Percentiles rank a stretch among this genome's conserved stretches.
phyloP scores from a whole-genome alignment of 176 grass and related monocot genomes.

The Bonia amplexicaulis region DNA sequence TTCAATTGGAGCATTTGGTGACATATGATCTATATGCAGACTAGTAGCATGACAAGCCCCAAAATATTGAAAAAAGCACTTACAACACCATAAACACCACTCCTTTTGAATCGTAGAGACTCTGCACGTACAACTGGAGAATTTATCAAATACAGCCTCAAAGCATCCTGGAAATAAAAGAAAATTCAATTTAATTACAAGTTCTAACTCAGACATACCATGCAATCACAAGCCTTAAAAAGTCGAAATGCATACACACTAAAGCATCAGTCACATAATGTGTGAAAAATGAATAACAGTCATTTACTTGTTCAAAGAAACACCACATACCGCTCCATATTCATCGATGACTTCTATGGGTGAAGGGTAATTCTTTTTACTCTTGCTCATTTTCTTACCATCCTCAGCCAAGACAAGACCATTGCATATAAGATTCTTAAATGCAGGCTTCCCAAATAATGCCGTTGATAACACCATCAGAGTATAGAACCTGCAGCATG shows the following conservation, averaged over 20 bases:
- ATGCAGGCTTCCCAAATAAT: slow-evolving; percentile 96
- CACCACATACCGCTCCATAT: slow-evolving; percentile 79
- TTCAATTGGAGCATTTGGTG: neutral
- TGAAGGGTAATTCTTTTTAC: slow-evolving; percentile 91
- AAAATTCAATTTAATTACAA: neutral
- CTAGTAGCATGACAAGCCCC: neutral
- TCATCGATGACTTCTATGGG: slow-evolving; percentile 73
- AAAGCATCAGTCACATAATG: neutral
- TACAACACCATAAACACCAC: slow-evolving; percentile 92
- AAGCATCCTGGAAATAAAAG: slow-evolving; percentile 73
- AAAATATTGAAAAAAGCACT: slow-evolving; percentile 35
- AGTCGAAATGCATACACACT: neutral
- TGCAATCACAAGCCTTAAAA: neutral
- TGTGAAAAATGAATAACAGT: neutral
- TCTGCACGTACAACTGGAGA: slow-evolving; percentile 96
- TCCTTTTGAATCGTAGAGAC: slow-evolving; percentile 83
- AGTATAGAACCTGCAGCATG: slow-evolving; percentile 87
- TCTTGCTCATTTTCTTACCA: slow-evolving; percentile 99
- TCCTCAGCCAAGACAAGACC: slow-evolving; percentile 97
- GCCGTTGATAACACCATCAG: slow-evolving; percentile 96
- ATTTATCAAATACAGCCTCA: slow-evolving; percentile 92
- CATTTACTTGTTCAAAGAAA: slow-evolving; percentile 28
- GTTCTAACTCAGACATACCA: neutral
- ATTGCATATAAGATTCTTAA: slow-evolving; percentile 98
- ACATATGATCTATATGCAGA: slow-evolving; percentile 22